Evolutionary conservation across 1,284 basidiomycete species (phyloP).

Genomic region (Volvariella surrecta): DNA sequence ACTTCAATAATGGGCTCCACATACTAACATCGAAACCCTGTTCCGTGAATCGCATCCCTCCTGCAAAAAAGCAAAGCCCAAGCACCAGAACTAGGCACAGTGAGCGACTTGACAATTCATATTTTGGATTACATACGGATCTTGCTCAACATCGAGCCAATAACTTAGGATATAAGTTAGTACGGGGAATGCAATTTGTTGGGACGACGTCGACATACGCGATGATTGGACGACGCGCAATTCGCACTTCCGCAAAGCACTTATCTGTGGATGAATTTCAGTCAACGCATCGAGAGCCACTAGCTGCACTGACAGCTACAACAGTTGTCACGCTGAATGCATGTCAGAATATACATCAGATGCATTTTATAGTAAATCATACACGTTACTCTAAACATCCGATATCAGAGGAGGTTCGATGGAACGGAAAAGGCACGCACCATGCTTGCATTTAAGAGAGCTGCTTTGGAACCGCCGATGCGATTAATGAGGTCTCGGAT

Average conservation of each 20-base stretch:
- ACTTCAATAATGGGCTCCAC: conserved; percentile 14
- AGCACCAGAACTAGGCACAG: conserved; percentile 52
- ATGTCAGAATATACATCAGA: background rate
- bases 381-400: conserved; percentile 54
- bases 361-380: conserved; percentile 19
- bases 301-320: conserved; percentile 44
- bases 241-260: conserved; percentile 77
- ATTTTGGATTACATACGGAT: conserved; percentile 38
- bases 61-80: conserved; percentile 79
- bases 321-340: conserved; percentile 59
- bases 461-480: conserved; percentile 71
- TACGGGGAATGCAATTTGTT: background rate
- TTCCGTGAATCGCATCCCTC: conserved; percentile 69
- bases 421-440: conserved; percentile 26
- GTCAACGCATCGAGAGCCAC: background rate
- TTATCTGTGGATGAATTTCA: conserved; percentile 37
- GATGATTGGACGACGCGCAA: conserved; percentile 79
- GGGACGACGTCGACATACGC: conserved; percentile 32
- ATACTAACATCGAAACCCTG: conserved; percentile 69
- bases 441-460: conserved; percentile 77
- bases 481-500: conserved; percentile 70
- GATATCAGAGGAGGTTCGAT: conserved; percentile 7
- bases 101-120: background rate
- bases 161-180: conserved; percentile 33
- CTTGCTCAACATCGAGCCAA: conserved; percentile 76